Conservation (phyloP, 2,329 filamentous ascomycete genomes). For the Fusarium sp. region DNA sequence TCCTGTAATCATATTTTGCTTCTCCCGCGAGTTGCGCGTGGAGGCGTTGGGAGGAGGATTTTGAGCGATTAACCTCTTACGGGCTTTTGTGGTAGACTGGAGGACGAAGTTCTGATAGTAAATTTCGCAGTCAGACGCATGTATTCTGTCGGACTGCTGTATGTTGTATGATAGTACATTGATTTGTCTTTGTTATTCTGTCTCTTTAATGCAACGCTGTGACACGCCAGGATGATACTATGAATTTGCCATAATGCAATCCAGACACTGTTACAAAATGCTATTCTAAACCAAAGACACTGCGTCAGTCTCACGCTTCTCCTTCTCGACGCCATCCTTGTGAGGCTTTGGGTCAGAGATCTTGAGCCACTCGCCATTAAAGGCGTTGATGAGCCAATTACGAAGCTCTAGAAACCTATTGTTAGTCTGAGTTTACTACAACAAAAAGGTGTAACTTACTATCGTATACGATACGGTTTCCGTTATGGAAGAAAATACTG, state of each 20-base stretch:
- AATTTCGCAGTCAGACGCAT: slow-evolving; percentile 26
- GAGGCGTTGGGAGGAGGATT: slow-evolving; percentile 29
- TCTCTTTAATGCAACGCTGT: slow-evolving; percentile 2
- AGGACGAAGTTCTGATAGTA: slow-evolving; percentile 39
- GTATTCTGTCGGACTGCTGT: slow-evolving; percentile 27
- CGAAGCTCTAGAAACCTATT: slow-evolving; percentile 65
- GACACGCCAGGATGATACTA: slow-evolving; percentile 7
- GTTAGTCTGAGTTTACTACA: neutral
- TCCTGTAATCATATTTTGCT: slow-evolving; percentile 43
- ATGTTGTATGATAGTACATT: slow-evolving; percentile 48
- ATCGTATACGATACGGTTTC: slow-evolving; percentile 88
- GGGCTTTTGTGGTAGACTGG: slow-evolving; percentile 39
- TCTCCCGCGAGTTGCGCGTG: slow-evolving; percentile 29
- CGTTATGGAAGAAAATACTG: slow-evolving; percentile 93
- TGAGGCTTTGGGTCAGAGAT: slow-evolving; percentile 59
- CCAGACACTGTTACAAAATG: neutral
- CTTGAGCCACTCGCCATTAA: slow-evolving; percentile 93
- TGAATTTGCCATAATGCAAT: neutral
- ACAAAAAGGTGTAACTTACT: slow-evolving; percentile 66
- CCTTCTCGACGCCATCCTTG: slow-evolving; percentile 36
- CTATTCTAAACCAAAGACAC: neutral
- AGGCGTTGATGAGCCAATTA: slow-evolving; percentile 95
- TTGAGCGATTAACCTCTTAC: slow-evolving; percentile 32
- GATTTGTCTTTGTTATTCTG: slow-evolving; percentile 32
- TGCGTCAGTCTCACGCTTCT: slow-evolving; percentile 25